Percentiles rank a stretch among this genome's conserved stretches.
phyloP scores from a whole-genome alignment of 441 rosid species.

The Biscutella laevigata region DNA sequence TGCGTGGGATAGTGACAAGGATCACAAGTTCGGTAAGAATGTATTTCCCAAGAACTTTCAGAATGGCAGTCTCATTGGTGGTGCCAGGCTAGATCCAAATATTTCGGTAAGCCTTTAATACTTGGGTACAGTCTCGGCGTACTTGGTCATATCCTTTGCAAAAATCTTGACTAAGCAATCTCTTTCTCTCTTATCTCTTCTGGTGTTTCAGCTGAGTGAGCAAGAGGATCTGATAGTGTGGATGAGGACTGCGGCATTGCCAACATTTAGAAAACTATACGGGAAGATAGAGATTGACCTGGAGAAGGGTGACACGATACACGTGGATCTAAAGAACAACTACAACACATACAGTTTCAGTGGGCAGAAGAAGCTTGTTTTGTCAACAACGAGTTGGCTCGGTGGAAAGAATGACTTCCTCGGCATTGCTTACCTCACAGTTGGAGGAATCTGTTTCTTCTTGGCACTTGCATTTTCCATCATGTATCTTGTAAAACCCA shows the following conservation, averaged over 20 bases:
- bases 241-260: conserved; percentile 98
- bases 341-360: conserved; percentile 79
- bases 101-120: conserved; percentile 23
- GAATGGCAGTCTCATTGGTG: conserved; percentile 38
- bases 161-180: too few relatives aligned
- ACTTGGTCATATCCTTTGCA: too few relatives aligned
- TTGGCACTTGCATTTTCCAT: conserved; percentile 67
- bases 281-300: conserved; percentile 86
- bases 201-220: conserved; percentile 66
- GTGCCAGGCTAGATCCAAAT: conserved; percentile 24
- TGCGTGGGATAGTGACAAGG: conserved; percentile 49
- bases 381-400: conserved; percentile 81
- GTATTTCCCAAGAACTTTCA: conserved; percentile 43
- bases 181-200: too few relatives aligned
- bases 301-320: conserved; percentile 35
- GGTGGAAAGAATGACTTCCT: conserved; percentile 85
- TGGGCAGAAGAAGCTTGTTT: conserved; percentile 79
- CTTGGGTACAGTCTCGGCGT: not conserved
- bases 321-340: conserved; percentile 43
- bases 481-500: conserved; percentile 77
- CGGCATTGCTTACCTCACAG: conserved; percentile 71
- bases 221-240: conserved; percentile 92
- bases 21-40: conserved; percentile 42
- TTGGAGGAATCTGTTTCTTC: conserved; percentile 79
- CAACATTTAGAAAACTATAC: conserved; percentile 82